Evolutionary conservation across 2,329 filamentous ascomycete genomes (phyloP).

Genomic region (Coleophoma cylindrospora): DNA sequence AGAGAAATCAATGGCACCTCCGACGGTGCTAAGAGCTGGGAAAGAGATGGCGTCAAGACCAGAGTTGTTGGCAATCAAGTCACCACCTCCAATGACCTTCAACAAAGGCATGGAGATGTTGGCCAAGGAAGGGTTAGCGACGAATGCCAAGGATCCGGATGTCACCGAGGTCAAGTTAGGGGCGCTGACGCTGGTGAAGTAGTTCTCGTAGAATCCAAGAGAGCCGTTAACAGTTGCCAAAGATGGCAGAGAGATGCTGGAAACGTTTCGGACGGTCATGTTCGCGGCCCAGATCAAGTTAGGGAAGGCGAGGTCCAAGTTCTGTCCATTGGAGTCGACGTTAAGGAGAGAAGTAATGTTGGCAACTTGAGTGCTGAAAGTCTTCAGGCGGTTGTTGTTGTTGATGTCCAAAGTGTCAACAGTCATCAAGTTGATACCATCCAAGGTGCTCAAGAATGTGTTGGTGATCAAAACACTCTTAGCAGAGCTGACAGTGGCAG

Average conservation of each 20-base stretch:
- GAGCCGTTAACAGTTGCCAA: conserved; percentile 71
- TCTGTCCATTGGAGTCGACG: conserved; percentile 75
- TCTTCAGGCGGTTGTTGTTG: conserved; percentile 81
- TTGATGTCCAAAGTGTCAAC: conserved; percentile 73
- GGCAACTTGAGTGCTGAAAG: conserved; percentile 70
- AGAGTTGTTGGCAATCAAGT: conserved; percentile 90
- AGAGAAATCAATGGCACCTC: conserved; percentile 77
- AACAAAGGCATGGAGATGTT: conserved; percentile 76
- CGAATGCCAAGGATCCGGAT: conserved; percentile 54
- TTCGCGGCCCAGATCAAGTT: conserved; percentile 75
- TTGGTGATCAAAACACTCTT: conserved; percentile 72
- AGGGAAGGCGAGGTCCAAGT: conserved; percentile 67
- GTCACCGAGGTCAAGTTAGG: conserved; percentile 65
- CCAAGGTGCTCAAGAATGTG: conserved; percentile 73
- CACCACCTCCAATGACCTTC: conserved; percentile 66
- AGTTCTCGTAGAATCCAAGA: conserved; percentile 78
- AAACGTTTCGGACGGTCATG: conserved; percentile 78
- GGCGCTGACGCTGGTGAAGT: conserved; percentile 53
- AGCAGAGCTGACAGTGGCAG: conserved; percentile 58
- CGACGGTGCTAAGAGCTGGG: conserved; percentile 60
- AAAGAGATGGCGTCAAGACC: conserved; percentile 64
- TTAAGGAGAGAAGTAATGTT: conserved; percentile 68
- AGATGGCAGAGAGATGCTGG: conserved; percentile 66
- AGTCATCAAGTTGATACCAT: conserved; percentile 74
- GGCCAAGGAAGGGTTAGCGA: conserved; percentile 54